A percentile compares a stretch with the other conserved stretches of the same genome.
These are phyloP conservation scores for Solanum paucissectum DNA, from an alignment of 257 asterid genomes.

Conservation along the genomic window DNA sequence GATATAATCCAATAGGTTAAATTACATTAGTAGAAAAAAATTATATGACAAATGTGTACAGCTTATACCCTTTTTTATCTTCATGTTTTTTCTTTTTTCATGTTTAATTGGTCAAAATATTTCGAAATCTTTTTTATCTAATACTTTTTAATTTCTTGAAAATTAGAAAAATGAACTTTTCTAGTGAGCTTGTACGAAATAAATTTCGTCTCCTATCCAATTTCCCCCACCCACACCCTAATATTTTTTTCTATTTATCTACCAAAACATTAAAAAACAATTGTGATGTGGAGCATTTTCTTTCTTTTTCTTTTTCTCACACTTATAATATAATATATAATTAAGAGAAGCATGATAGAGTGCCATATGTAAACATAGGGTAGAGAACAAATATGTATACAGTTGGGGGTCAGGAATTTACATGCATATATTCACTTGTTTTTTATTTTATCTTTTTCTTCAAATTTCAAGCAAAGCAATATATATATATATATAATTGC, in stretches of 20 bases:
- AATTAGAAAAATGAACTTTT: neutral
- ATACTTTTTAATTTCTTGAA: neutral
- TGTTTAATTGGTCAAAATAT: neutral
- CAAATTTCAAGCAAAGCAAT: neutral
- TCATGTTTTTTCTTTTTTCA: neutral
- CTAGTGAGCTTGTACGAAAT: fast-evolving
- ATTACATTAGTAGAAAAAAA: neutral
- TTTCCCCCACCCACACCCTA: neutral
- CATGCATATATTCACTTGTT: neutral
- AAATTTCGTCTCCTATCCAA: neutral
- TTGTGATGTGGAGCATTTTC: neutral
- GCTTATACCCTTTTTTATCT: neutral
- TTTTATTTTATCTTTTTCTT: neutral
- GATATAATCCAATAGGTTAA: neutral
- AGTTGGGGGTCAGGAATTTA: neutral
- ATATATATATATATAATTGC: too few relatives aligned
- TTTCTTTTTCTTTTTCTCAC: neutral
- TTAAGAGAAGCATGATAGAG: neutral
- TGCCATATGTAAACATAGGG: neutral
- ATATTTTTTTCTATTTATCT: neutral
- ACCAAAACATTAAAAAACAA: neutral
- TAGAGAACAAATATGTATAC: neutral
- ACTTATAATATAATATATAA: too few relatives aligned
- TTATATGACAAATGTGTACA: neutral
- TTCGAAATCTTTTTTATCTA: neutral